Percentiles rank a stretch among this genome's conserved stretches.
These are phyloP conservation scores for Metarhizium humberi DNA, from an alignment of 2,329 filamentous ascomycete genomes.

Conservation along the genomic window DNA sequence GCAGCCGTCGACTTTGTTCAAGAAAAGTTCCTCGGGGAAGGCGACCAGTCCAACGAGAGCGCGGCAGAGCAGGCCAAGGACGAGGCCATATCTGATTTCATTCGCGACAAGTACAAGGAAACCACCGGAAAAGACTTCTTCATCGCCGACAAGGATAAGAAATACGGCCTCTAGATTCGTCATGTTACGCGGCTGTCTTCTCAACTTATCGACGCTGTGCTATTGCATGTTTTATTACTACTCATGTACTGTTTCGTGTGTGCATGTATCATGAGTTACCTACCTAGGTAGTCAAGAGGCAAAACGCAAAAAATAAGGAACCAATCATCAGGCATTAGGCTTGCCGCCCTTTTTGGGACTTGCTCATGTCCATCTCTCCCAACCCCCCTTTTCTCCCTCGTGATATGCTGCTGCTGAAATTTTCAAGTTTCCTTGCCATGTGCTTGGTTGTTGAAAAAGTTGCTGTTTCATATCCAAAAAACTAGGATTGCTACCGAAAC, in stretches of 20 bases:
- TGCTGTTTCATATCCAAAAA: neutral
- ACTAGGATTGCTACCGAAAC: neutral
- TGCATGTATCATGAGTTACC: no score
- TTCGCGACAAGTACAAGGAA: conserved; percentile 62
- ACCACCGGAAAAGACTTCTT: conserved; percentile 60
- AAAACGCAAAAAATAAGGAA: no score
- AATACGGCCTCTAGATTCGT: conserved; percentile 15
- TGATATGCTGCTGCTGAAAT: neutral
- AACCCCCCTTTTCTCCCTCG: neutral
- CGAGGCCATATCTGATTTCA: conserved; percentile 64
- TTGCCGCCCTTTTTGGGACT: no score
- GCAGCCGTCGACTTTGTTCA: conserved; percentile 70
- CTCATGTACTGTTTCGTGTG: neutral
- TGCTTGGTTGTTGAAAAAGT: neutral
- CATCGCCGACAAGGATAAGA: conserved; percentile 56
- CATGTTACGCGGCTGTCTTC: neutral
- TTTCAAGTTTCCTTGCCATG: neutral
- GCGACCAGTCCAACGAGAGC: conserved; percentile 61
- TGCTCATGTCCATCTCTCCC: neutral
- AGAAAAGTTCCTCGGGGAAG: conserved; percentile 62
- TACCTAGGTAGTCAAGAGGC: no score
- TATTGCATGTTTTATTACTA: neutral
- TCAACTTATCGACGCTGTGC: neutral
- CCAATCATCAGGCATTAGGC: no score
- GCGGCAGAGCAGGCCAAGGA: conserved; percentile 79